Base-by-base conservation (phyloP, 768 basidiomycete genomes). In the Russula olivacea region DNA sequence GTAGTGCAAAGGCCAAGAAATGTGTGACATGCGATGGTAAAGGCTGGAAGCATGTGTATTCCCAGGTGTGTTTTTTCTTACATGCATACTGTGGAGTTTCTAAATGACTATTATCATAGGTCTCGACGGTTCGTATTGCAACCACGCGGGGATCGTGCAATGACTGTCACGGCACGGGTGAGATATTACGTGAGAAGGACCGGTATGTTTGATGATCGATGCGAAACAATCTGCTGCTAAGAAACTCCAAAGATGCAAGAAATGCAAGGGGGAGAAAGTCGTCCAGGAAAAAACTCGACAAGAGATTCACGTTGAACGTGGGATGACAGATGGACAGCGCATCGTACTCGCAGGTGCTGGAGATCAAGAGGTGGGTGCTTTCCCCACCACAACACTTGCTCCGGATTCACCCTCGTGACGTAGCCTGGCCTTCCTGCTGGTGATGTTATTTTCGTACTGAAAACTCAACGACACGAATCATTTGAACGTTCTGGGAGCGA, bases 311-410 rank as follows among this genome's bases (percentile, higher is more conserved):
- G 81, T 98, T 50, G 91, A 95, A 69, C 86, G 85, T 58, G 96
- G 96, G 15, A 93, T 93, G 86, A 72, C 84, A 5, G 84, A 94
- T 69, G 83, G 84, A 11, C 86, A 96, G 71, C 78, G 89, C 61
- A 95, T 98, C 55, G 86, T 96, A 3, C 80, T 98, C 52, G 78
- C 85, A n/a, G 94, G 93, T 11, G 93, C 92, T 55, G 95, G 93
- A 14, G 96, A 98, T 70, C 89, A 97, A 74, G 80, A 87, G 77
- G 93, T 93, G 68, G 48, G 69, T 58, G 21, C 58, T 6, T 30
- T n/a, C 34, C n/a, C 57, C 41, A 23, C 14, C 28, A n/a, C 17
- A 2, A 23, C 28, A n/a, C n/a, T n/a, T 11, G 25, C 32, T n/a
- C 55, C 21, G 11, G 32, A 30, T 51, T 64, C 30, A 28, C 17